Evolutionary conservation across 1,284 basidiomycete genomes (phyloP).

Genomic region (Wolfiporia cocos): DNA sequence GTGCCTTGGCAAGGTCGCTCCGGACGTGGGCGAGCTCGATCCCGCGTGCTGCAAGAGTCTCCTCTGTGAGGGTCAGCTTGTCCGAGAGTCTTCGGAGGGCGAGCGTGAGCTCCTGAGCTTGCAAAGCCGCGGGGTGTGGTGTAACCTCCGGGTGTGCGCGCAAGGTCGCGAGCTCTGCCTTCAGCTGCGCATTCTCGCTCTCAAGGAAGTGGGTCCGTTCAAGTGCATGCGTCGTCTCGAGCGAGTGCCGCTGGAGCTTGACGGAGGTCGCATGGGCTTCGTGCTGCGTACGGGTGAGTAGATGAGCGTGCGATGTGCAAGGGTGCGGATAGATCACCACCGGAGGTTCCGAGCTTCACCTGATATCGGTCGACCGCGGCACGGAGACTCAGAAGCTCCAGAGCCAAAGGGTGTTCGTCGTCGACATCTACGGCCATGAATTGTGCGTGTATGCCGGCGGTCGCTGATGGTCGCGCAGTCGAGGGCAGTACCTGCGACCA

Average conservation of each 20-base stretch:
- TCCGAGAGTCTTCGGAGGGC: constrained; percentile 63
- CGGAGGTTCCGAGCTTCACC: constrained; percentile 29
- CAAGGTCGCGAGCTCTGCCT: constrained; percentile 45
- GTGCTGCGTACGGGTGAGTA: constrained; percentile 39
- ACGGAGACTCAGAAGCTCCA: constrained; percentile 60
- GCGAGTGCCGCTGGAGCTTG: constrained; percentile 56
- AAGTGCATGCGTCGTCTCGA: constrained; percentile 43
- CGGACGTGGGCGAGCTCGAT: constrained; percentile 37
- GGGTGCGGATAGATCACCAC: constrained; percentile 11
- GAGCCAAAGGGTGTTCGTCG: constrained; percentile 58
- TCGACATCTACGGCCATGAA: constrained; percentile 16
- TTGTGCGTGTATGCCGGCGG: too few relatives aligned
- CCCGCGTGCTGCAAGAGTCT: constrained; percentile 42
- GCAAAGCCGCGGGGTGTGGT: constrained; percentile 38
- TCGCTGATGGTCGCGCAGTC: too few relatives aligned
- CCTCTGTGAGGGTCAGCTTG: constrained; percentile 55
- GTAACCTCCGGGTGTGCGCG: constrained; percentile 41
- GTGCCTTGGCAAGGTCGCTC: constrained; percentile 37
- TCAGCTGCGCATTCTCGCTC: constrained; percentile 49
- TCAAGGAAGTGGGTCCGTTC: constrained; percentile 46
- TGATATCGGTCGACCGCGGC: constrained; percentile 63
- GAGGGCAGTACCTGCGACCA: too few relatives aligned
- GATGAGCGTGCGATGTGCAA: constrained; percentile 18
- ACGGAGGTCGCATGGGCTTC: constrained; percentile 60
- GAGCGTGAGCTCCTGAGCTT: constrained; percentile 58